phyloP scores from a whole-genome alignment of 2,329 filamentous ascomycete species.

The Cladosporium austrohemisphaericum region DNA sequence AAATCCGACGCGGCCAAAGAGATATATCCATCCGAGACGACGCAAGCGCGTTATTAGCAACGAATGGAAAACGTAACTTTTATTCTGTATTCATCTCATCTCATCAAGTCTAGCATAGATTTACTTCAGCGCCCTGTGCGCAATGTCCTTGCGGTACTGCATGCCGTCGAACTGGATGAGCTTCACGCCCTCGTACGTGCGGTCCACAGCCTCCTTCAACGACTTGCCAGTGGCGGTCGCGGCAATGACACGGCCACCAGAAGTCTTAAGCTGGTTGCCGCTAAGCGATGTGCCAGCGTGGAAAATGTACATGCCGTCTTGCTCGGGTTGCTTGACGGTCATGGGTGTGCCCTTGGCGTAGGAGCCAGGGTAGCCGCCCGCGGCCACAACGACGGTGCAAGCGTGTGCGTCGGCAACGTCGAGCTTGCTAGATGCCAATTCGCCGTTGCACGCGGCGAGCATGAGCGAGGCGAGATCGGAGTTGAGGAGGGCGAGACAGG shows the following conservation, averaged over 20 bases:
- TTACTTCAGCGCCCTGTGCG: constrained; percentile 46
- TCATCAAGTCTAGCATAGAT: background rate
- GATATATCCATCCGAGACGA: no score
- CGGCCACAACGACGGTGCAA: constrained; percentile 89
- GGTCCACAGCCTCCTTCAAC: constrained; percentile 76
- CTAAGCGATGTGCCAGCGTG: constrained; percentile 80
- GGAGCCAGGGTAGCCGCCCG: constrained; percentile 81
- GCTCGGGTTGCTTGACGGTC: constrained; percentile 50
- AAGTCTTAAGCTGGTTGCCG: constrained; percentile 64
- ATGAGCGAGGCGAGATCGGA: constrained; percentile 86
- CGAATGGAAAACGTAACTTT: constrained; percentile 7
- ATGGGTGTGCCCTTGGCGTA: constrained; percentile 76
- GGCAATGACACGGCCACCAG: constrained; percentile 89
- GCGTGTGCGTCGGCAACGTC: constrained; percentile 56
- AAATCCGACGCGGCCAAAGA: no score
- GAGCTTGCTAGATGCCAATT: constrained; percentile 53
- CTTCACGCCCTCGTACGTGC: constrained; percentile 80
- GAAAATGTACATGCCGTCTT: constrained; percentile 67
- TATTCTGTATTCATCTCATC: constrained; percentile 3
- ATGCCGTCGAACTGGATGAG: constrained; percentile 80
- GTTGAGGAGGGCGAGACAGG: constrained; percentile 74
- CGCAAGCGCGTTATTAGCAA: background rate
- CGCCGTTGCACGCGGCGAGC: constrained; percentile 75
- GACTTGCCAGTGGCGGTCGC: constrained; percentile 75
- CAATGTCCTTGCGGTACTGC: constrained; percentile 92